Evolutionary conservation across 805 yeast genomes (phyloP).

Genomic region (Metschnikowia bowlesiae): DNA sequence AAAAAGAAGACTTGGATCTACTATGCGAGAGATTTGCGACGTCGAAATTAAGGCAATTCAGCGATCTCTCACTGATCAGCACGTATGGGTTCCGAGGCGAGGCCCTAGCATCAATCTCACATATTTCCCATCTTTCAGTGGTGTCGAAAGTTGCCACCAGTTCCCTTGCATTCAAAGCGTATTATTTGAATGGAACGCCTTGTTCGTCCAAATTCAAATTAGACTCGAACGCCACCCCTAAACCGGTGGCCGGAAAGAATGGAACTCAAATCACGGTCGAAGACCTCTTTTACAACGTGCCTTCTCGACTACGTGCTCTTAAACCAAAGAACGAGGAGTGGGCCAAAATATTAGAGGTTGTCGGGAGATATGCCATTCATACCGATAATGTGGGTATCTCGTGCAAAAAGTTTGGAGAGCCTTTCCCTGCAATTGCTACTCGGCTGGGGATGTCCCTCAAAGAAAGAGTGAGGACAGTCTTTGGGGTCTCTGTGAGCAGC

Average conservation of each 20-base stretch:
- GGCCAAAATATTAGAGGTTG: slow-evolving; percentile 70
- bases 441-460: slow-evolving; percentile 45
- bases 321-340: slow-evolving; percentile 70
- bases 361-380: slow-evolving; percentile 80
- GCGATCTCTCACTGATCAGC: slow-evolving; percentile 63
- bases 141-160: slow-evolving; percentile 62
- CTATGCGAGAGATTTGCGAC: slow-evolving; percentile 94
- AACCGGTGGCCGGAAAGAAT: slow-evolving; percentile 76
- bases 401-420: slow-evolving; percentile 75
- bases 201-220: slow-evolving; percentile 38
- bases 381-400: slow-evolving; percentile 64
- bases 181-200: slow-evolving; percentile 64
- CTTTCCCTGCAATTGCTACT: slow-evolving; percentile 61
- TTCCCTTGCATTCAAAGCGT: slow-evolving; percentile 66
- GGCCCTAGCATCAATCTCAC: slow-evolving; percentile 92
- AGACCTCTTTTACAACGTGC: slow-evolving; percentile 84
- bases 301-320: slow-evolving; percentile 68
- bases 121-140: slow-evolving; percentile 77
- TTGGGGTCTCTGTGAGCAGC: slow-evolving; percentile 64
- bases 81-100: slow-evolving; percentile 97
- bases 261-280: slow-evolving; percentile 87
- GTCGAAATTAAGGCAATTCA: slow-evolving; percentile 70
- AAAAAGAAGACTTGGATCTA: slow-evolving; percentile 63
- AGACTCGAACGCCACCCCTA: slow-evolving; percentile 42
- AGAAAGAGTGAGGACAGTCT: slow-evolving; percentile 72